Conservation (phyloP, 2,329 filamentous ascomycete species). For the Claviceps fusiformis region DNA sequence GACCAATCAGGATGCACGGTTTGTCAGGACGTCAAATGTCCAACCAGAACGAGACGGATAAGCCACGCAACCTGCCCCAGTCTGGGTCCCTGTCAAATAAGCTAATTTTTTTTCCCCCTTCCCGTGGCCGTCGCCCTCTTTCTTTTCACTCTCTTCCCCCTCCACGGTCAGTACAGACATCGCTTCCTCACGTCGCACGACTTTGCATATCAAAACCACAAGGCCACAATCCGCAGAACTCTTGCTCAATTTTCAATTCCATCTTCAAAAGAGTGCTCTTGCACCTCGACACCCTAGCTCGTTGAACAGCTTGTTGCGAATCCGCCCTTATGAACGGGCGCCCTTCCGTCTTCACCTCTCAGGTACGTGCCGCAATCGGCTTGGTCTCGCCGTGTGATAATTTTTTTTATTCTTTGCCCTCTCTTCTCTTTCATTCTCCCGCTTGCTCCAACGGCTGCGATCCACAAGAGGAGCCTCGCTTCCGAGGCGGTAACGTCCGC, state of each 20-base stretch:
- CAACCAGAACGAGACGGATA: too few species aligned
- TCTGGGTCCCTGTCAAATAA: too few species aligned
- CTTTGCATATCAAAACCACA: not conserved
- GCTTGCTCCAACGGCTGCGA: not conserved
- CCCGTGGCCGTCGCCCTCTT: not conserved
- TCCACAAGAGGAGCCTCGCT: not conserved
- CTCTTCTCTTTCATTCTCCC: not conserved
- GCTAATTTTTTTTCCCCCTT: not conserved
- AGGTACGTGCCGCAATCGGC: slow-evolving; percentile 40
- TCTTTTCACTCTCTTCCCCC: not conserved
- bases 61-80: too few species aligned
- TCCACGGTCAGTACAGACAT: slow-evolving; percentile 4
- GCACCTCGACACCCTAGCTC: slow-evolving; percentile 6
- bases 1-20: not conserved
- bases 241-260: not conserved
- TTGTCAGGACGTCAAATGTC: not conserved
- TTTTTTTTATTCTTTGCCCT: not conserved
- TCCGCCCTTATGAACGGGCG: slow-evolving; percentile 75
- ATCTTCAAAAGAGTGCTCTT: slow-evolving; percentile 7
- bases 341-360: slow-evolving; percentile 74
- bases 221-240: not conserved
- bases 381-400: not conserved
- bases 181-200: slow-evolving; percentile 1
- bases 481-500: not conserved
- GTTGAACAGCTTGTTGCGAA: slow-evolving; percentile 23